Evolutionary conservation across 2,329 filamentous ascomycete genomes (phyloP).

Genomic region (Zymoseptoria crescenta): DNA sequence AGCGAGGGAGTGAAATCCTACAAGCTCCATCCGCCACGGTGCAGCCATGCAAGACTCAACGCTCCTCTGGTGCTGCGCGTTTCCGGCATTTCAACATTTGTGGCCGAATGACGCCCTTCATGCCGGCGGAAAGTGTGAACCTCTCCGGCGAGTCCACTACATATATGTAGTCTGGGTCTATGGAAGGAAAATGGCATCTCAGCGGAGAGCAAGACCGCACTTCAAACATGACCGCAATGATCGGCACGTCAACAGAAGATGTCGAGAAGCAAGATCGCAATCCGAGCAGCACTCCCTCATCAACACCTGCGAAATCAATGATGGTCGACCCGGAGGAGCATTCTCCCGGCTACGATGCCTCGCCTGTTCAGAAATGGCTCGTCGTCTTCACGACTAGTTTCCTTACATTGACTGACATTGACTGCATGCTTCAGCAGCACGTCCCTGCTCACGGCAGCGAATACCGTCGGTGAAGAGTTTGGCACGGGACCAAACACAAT

Average conservation of each 20-base stretch:
- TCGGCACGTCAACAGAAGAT: background rate
- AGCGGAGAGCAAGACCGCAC: too few relatives aligned
- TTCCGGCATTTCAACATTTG: too few relatives aligned
- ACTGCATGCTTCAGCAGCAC: constrained; percentile 67
- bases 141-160: too few relatives aligned
- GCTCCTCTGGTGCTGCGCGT: too few relatives aligned
- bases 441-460: constrained; percentile 61
- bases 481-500: constrained; percentile 57
- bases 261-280: background rate
- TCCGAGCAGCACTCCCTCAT: background rate
- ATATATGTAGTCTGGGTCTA: too few relatives aligned
- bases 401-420: constrained; percentile 64
- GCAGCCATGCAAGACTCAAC: too few relatives aligned
- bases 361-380: constrained; percentile 42
- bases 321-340: constrained; percentile 8
- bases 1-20: too few relatives aligned
- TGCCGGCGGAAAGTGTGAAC: too few relatives aligned
- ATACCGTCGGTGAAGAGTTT: constrained; percentile 60
- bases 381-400: constrained; percentile 63
- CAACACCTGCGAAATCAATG: constrained; percentile 2
- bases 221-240: background rate
- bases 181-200: too few relatives aligned
- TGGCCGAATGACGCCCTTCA: too few relatives aligned
- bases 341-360: constrained; percentile 13
- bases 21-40: too few relatives aligned